A percentile compares a stretch with the other conserved stretches of the same genome.
Evolutionary conservation across 1,284 basidiomycete species (phyloP).

Genomic region (Cerioporus squamosus): DNA sequence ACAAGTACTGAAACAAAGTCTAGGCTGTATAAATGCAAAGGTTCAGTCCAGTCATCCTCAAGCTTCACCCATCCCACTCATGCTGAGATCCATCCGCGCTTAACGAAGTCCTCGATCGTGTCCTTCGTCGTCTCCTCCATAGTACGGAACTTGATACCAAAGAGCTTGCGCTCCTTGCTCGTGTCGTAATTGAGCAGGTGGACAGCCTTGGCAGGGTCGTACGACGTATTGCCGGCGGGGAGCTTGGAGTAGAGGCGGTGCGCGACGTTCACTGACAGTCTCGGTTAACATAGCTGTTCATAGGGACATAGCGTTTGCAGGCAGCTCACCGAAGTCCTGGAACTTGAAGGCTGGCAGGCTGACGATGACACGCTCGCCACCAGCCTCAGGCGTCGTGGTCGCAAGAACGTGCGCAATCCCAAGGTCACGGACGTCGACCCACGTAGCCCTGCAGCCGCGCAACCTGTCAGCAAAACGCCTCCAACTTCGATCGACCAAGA

Average conservation of each 20-base stretch:
- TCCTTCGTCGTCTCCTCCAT: constrained; percentile 47
- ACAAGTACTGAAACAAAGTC: too few species aligned
- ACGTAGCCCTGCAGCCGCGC: constrained; percentile 27
- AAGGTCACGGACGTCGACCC: constrained; percentile 67
- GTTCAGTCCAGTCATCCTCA: too few species aligned
- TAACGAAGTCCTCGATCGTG: constrained; percentile 42
- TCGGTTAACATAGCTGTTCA: too few species aligned
- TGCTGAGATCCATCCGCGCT: constrained; percentile 12
- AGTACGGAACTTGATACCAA: constrained; percentile 50
- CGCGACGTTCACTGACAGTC: constrained; percentile 13
- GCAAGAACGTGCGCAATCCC: constrained; percentile 60
- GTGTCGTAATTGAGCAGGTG: constrained; percentile 33
- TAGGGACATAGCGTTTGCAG: too few species aligned
- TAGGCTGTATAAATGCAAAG: too few species aligned
- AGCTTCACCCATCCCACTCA: too few species aligned
- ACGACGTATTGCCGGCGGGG: constrained; percentile 8
- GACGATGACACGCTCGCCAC: constrained; percentile 58
- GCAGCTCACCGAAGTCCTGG: constrained; percentile 32
- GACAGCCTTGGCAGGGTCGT: constrained; percentile 32
- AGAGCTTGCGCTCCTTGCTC: constrained; percentile 44
- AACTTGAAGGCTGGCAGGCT: constrained; percentile 30
- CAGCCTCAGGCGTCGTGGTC: constrained; percentile 49
- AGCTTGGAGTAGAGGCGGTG: constrained; percentile 15
- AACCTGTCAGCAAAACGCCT: too few species aligned
- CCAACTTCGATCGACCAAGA: too few species aligned